Conservation (phyloP, 2,329 filamentous ascomycete species). For the Fusarium citri region DNA sequence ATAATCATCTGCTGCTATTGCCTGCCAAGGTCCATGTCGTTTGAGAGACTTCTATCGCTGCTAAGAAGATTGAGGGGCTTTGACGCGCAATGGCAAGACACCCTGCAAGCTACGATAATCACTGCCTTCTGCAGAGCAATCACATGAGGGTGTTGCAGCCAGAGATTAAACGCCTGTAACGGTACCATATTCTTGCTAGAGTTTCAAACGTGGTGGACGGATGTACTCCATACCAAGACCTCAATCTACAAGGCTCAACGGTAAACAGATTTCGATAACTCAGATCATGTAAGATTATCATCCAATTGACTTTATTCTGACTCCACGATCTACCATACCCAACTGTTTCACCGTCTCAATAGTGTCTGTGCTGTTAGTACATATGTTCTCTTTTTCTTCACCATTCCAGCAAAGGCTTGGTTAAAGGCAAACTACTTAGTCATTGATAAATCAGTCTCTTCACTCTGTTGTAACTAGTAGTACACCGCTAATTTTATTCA, state of each 20-base stretch:
- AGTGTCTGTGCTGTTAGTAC: not conserved
- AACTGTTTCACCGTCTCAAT: not conserved
- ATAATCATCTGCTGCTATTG: not conserved
- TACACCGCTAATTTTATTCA: not conserved
- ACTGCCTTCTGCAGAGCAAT: not conserved
- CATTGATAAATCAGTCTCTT: not conserved
- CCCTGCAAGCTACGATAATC: not conserved
- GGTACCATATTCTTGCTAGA: not conserved
- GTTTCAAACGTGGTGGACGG: not conserved
- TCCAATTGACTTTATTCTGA: not conserved
- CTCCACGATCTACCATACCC: not conserved
- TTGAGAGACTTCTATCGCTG: not conserved
- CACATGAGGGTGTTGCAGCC: not conserved
- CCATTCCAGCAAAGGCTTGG: not conserved
- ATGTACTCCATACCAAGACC: constrained; percentile 1
- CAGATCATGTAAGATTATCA: not conserved
- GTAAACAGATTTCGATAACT: not conserved
- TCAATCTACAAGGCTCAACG: not conserved
- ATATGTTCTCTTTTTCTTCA: not conserved
- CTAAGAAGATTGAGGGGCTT: constrained; percentile 10
- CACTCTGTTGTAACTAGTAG: not conserved
- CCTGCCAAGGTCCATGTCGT: constrained; percentile 11
- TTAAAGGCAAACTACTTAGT: not conserved
- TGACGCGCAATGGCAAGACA: constrained; percentile 1
- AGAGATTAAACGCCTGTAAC: not conserved